Evolutionary conservation across 2,329 filamentous ascomycete genomes (phyloP).

Genomic region (Hirsutella rhossiliensis): DNA sequence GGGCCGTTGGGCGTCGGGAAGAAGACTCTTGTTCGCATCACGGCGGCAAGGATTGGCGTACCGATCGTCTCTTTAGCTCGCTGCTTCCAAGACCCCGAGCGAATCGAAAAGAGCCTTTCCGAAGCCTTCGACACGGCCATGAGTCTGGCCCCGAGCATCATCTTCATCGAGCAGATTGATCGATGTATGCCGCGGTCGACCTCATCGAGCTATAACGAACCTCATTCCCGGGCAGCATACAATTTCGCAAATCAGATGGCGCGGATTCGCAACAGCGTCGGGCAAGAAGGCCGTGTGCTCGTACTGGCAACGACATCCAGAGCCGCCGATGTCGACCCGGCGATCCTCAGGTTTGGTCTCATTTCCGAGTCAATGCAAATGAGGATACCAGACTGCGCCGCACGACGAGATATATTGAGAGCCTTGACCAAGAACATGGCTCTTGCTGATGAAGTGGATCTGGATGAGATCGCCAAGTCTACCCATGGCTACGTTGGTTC

Average conservation of each 20-base stretch:
- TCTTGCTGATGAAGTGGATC: slow-evolving; percentile 60
- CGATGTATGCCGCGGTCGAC: slow-evolving; percentile 64
- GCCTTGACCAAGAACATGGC: slow-evolving; percentile 56
- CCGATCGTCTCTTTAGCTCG: slow-evolving; percentile 50
- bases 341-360: slow-evolving; percentile 58
- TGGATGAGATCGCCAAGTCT: slow-evolving; percentile 60
- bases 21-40: slow-evolving; percentile 61
- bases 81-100: slow-evolving; percentile 25
- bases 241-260: slow-evolving; percentile 84
- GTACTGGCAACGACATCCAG: slow-evolving; percentile 86
- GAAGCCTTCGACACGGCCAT: slow-evolving; percentile 63
- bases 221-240: slow-evolving; percentile 77
- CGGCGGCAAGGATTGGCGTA: slow-evolving; percentile 59
- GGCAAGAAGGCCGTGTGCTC: slow-evolving; percentile 66
- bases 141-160: slow-evolving; percentile 70
- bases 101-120: slow-evolving; percentile 23
- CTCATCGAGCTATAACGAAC: slow-evolving; percentile 72
- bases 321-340: slow-evolving; percentile 75
- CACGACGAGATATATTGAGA: slow-evolving; percentile 65
- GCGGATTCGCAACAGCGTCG: slow-evolving; percentile 56
- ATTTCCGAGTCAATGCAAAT: slow-evolving; percentile 83
- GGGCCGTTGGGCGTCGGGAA: slow-evolving; percentile 76
- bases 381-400: slow-evolving; percentile 69
- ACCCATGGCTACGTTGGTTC: slow-evolving; percentile 91
- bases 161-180: slow-evolving; percentile 91